These are phyloP conservation scores for Exsudoporus floridanus DNA, from an alignment of 1,284 basidiomycete species.

Conservation along the genomic window DNA sequence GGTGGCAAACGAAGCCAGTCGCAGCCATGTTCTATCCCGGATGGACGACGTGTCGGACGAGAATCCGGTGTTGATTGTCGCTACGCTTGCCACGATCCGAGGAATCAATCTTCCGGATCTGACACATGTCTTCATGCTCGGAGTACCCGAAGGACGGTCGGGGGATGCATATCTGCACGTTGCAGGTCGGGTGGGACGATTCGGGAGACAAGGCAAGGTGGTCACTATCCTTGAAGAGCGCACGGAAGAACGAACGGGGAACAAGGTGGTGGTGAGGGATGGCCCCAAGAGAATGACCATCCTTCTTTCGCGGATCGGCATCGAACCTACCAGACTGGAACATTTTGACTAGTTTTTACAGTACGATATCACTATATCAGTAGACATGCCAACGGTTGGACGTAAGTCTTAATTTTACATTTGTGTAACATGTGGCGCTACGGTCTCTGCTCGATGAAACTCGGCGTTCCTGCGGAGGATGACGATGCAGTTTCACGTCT, in stretches of 20 bases:
- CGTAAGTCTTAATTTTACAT: background rate
- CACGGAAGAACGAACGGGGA: conserved; percentile 29
- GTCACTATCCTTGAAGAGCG: conserved; percentile 53
- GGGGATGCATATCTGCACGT: conserved; percentile 67
- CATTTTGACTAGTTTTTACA: conserved; percentile 44
- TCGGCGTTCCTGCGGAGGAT: conserved; percentile 23
- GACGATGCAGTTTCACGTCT: conserved; percentile 6
- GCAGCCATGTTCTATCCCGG: conserved; percentile 42
- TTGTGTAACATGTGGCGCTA: background rate
- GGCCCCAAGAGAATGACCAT: conserved; percentile 46
- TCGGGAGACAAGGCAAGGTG: conserved; percentile 63
- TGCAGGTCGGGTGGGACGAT: conserved; percentile 74
- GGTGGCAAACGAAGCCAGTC: conserved; percentile 42
- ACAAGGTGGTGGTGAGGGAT: conserved; percentile 33
- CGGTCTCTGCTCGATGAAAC: conserved; percentile 20
- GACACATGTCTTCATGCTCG: conserved; percentile 72
- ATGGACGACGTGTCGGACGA: conserved; percentile 37
- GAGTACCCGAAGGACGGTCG: conserved; percentile 51
- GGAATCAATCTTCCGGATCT: conserved; percentile 71
- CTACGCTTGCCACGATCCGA: conserved; percentile 63
- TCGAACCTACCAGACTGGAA: conserved; percentile 37
- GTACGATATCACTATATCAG: no score
- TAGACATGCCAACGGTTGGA: conserved; percentile 8
- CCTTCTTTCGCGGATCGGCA: conserved; percentile 48
- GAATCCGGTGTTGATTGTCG: conserved; percentile 63